Conservation (phyloP, 1,284 basidiomycete species). For the Ceratobasidium sp. region DNA sequence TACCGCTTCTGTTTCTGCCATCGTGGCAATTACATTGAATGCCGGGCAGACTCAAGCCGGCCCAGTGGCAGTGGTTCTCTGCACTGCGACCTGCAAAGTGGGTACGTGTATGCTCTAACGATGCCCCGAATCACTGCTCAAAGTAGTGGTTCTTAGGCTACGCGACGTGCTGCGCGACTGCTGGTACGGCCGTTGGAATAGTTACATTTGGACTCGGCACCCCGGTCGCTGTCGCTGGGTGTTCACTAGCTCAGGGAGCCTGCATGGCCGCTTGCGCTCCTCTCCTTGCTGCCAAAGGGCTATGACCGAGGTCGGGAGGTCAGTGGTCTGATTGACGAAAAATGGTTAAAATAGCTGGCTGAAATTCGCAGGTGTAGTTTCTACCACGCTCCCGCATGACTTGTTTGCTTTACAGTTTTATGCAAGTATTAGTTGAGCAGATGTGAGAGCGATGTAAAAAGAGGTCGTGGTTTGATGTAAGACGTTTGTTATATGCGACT, state of each 20-base stretch:
- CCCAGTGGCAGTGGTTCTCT: conserved; percentile 23
- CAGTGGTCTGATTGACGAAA: too few relatives aligned
- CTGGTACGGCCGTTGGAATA: conserved; percentile 13
- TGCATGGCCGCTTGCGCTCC: conserved; percentile 33
- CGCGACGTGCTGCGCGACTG: conserved; percentile 22
- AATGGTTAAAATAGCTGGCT: too few relatives aligned
- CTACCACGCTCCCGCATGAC: too few relatives aligned
- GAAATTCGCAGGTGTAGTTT: too few relatives aligned
- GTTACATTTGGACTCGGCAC: conserved; percentile 29
- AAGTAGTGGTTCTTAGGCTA: neutral
- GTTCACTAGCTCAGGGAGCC: conserved; percentile 27
- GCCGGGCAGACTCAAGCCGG: conserved; percentile 11
- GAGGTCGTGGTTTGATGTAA: too few relatives aligned
- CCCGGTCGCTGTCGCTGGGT: neutral
- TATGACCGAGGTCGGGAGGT: neutral
- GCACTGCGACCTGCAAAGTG: conserved; percentile 23
- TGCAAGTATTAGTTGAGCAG: too few relatives aligned
- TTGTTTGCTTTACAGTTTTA: too few relatives aligned
- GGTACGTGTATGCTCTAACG: neutral
- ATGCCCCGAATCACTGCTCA: neutral
- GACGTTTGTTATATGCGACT: too few relatives aligned
- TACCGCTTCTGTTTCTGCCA: neutral
- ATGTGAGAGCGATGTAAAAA: too few relatives aligned
- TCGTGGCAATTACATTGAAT: conserved; percentile 4
- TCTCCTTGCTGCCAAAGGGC: conserved; percentile 14